phyloP scores from a whole-genome alignment of 2,329 filamentous ascomycete genomes.

The Fusarium incarnatum region DNA sequence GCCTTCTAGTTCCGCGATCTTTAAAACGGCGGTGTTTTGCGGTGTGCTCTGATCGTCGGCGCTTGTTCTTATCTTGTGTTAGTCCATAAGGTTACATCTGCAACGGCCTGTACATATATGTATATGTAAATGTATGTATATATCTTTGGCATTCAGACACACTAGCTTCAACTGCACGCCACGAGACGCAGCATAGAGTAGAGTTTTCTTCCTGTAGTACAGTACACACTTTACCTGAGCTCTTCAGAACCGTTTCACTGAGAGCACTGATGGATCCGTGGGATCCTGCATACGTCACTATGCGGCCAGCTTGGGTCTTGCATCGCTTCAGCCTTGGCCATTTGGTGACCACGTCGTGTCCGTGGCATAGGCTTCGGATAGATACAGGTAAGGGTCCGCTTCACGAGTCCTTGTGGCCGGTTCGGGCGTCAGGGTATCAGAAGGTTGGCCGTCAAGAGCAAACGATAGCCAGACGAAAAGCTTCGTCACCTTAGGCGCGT shows the following conservation, averaged over 20 bases:
- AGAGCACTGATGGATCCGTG: slow-evolving; percentile 25
- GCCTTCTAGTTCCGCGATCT: slow-evolving; percentile 39
- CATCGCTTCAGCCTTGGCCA: slow-evolving; percentile 36
- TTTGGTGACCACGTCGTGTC: slow-evolving; percentile 43
- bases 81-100: slow-evolving; percentile 34
- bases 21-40: slow-evolving; percentile 32
- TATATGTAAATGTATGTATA: slow-evolving; percentile 32
- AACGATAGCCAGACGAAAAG: not conserved
- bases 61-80: slow-evolving; percentile 35
- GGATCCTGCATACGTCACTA: slow-evolving; percentile 44
- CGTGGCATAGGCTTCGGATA: slow-evolving; percentile 15
- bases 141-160: slow-evolving; percentile 36
- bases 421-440: slow-evolving; percentile 1
- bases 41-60: slow-evolving; percentile 35
- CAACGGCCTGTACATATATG: slow-evolving; percentile 30
- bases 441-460: not conserved
- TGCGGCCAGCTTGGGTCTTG: slow-evolving; percentile 33
- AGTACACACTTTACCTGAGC: not conserved
- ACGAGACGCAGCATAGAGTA: slow-evolving; percentile 23
- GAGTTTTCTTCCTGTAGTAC: slow-evolving; percentile 9
- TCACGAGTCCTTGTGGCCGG: slow-evolving; percentile 11
- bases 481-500: not conserved
- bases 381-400: slow-evolving; percentile 28
- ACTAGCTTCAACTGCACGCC: slow-evolving; percentile 28
- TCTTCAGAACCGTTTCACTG: slow-evolving; percentile 7